Base-by-base conservation (phyloP, 352 stramenopile genomes). In the Elongisporangium prolatum region DNA sequence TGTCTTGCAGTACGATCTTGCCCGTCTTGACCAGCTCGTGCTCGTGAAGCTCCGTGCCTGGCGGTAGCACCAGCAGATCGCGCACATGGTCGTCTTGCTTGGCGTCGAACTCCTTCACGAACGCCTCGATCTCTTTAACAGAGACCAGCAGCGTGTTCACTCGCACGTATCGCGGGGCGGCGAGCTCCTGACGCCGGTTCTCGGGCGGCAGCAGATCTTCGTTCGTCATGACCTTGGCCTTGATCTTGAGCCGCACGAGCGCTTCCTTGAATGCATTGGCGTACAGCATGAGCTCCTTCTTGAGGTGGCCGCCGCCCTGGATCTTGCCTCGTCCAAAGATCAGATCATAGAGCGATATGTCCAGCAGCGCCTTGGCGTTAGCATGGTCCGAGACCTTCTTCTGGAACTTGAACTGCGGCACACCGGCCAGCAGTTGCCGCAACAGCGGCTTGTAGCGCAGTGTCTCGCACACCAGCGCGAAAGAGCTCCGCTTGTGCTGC, bases 1-100 rank as follows among this genome's bases (percentile, higher is more conserved):
- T 99, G 71, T 99, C 97, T 77, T 99, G 97, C 38, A 98, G 69
- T 28, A 98, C 77, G 6, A 99, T 63, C 48, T 95, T 91, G 14
- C 95, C 91, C 18, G 58, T 75, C 37, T 78, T 84, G 28, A 96
- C 89, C 37, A 95, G 73, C 37, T 67, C 63, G 58, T 97, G 84
- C 50, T 91, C 85, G 62, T 95, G 75, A 54, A 97, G 71, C 77
- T 96, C 88, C 22, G 80, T 97, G 18, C 78, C 76, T 1, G 89
- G 81, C 28, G 89, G 83, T n/a, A 98, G 61, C 18, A 97, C 92
- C 2, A 99, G 73, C 55, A 99, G 63, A 65, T 98, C 80, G 24
- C 77, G 80, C 49, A 98, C 77, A 65, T 98, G 78, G 13, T 61
- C 59, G 74, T 98, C 93, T 3, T 85, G 58, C 72, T 90, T 87